Evolutionary conservation across 768 basidiomycete genomes (phyloP).

Genomic region (Kwoniella bestiolae): DNA sequence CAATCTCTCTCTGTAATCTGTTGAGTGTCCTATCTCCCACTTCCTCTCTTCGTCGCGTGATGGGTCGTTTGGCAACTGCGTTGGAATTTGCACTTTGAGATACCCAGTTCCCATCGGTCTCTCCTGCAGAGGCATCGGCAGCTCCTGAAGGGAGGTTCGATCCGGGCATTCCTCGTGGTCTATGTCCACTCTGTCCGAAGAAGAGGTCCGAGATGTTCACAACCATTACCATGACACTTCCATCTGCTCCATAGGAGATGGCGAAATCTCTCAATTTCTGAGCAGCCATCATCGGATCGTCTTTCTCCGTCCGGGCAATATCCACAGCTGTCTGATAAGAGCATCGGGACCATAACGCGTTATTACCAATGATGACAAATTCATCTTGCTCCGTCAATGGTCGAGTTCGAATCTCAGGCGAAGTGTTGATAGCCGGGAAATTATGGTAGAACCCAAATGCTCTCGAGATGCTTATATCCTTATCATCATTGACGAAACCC

Average conservation of each 20-base stretch:
- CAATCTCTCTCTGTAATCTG: constrained; percentile 72
- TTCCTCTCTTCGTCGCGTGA: constrained; percentile 48
- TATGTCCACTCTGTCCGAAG: constrained; percentile 47
- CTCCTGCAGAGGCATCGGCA: constrained; percentile 60
- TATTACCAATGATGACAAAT: constrained; percentile 93
- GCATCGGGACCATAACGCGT: constrained; percentile 90
- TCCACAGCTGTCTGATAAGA: constrained; percentile 95
- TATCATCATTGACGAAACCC: constrained; percentile 87
- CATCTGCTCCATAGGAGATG: constrained; percentile 92
- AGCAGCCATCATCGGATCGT: constrained; percentile 84
- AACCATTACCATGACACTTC: constrained; percentile 98
- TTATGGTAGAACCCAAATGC: constrained; percentile 92
- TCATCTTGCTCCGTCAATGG: constrained; percentile 83
- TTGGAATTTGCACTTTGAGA: constrained; percentile 7
- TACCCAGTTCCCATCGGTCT: too few relatives aligned
- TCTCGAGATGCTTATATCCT: constrained; percentile 85
- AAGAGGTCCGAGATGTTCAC: constrained; percentile 81
- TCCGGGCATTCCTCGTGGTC: constrained; percentile 55
- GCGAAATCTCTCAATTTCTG: constrained; percentile 97
- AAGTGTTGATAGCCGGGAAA: constrained; percentile 85
- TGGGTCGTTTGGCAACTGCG: constrained; percentile 32
- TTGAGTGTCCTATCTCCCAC: constrained; percentile 58
- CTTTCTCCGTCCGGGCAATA: constrained; percentile 76
- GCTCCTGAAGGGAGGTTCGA: constrained; percentile 24
- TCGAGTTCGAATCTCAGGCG: constrained; percentile 74